Conservation (phyloP, 2,329 filamentous ascomycete genomes). For the Trichoderma asperellum region DNA sequence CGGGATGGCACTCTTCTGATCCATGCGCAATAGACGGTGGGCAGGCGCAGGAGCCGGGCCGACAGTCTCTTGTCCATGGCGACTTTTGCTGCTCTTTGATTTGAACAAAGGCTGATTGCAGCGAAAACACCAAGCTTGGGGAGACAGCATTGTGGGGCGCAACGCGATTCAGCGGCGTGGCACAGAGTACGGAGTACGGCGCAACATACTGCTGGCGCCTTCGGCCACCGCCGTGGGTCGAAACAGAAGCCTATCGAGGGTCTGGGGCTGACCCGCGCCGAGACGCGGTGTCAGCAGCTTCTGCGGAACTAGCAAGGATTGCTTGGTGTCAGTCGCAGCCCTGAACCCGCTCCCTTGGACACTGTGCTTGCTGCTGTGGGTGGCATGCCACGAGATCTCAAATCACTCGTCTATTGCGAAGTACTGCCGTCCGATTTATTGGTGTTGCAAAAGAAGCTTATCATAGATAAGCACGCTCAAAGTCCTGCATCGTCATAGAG, state of each 20-base stretch:
- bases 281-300: constrained; percentile 28
- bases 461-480: constrained; percentile 19
- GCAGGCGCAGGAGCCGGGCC: constrained; percentile 24
- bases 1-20: constrained; percentile 8
- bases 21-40: constrained; percentile 22
- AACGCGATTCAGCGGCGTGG: constrained; percentile 26
- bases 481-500: constrained; percentile 1
- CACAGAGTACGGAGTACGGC: constrained; percentile 20
- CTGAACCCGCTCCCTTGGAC: constrained; percentile 22
- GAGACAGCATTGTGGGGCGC: constrained; percentile 27
- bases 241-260: constrained; percentile 24
- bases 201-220: constrained; percentile 28
- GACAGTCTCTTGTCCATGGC: constrained; percentile 21
- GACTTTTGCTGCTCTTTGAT: background rate
- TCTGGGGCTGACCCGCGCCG: constrained; percentile 28
- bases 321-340: constrained; percentile 18
- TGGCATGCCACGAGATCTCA: constrained; percentile 25
- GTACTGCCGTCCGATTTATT: background rate
- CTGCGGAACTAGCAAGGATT: constrained; percentile 27
- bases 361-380: constrained; percentile 22
- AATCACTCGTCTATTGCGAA: background rate
- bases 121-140: constrained; percentile 15
- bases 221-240: constrained; percentile 28
- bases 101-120: constrained; percentile 3
- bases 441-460: constrained; percentile 21